A percentile compares a stretch with the other conserved stretches of the same genome.
Conservation (phyloP, 192 early-diverging fungal genomes). For the Endogone sp. region DNA sequence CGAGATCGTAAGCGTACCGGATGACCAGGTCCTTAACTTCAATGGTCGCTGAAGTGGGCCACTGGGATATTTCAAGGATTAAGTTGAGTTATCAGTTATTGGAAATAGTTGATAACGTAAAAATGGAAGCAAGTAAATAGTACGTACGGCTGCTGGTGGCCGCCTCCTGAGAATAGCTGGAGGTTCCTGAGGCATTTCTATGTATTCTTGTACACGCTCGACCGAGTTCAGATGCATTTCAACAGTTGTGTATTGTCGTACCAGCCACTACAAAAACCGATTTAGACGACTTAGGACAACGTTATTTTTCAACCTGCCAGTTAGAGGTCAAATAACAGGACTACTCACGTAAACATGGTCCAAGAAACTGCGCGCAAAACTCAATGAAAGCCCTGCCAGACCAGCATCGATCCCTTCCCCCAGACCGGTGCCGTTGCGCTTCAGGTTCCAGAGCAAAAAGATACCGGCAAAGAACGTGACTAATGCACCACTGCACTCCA, state of each 20-base stretch:
- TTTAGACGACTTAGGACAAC: no score
- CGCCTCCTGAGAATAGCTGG: slow-evolving; percentile 49
- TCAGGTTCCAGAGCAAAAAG: slow-evolving; percentile 47
- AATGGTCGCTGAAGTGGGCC: slow-evolving; percentile 62
- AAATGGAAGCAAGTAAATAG: background rate
- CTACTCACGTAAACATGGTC: slow-evolving; percentile 44
- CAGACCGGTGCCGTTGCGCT: slow-evolving; percentile 60
- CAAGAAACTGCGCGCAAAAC: slow-evolving; percentile 78
- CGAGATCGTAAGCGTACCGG: slow-evolving; percentile 57
- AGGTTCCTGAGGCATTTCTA: slow-evolving; percentile 75
- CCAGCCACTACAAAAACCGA: slow-evolving; percentile 64
- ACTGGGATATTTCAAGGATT: slow-evolving; percentile 17
- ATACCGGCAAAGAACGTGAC: slow-evolving; percentile 67
- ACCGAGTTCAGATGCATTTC: slow-evolving; percentile 87
- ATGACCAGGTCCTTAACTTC: slow-evolving; percentile 55
- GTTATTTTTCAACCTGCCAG: no score
- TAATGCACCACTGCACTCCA: slow-evolving; percentile 62
- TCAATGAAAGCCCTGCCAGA: slow-evolving; percentile 76
- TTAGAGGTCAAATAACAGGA: background rate
- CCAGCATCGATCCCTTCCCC: slow-evolving; percentile 62
- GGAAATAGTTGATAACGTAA: no score
- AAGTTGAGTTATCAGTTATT: no score
- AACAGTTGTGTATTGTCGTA: slow-evolving; percentile 68
- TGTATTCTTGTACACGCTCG: slow-evolving; percentile 82
- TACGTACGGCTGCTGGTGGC: slow-evolving; percentile 34